Base-by-base conservation (phyloP, 352 stramenopile genomes). In the Pythium phragmitis region DNA sequence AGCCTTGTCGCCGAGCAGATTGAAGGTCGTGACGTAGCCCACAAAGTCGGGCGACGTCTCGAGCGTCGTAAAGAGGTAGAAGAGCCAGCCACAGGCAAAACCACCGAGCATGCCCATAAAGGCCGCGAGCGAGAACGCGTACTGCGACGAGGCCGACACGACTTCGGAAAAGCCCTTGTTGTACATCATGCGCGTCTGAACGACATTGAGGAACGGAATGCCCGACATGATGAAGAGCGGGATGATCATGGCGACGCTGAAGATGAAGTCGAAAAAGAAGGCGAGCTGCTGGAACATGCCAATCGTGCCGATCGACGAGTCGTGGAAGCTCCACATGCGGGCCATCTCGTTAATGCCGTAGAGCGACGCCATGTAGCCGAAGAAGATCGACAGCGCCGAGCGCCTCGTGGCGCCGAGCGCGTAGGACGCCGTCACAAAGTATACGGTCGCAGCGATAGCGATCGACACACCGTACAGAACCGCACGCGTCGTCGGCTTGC, bases 101-200 rank as follows among this genome's bases (percentile, higher is more conserved):
- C 86, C 86, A 8, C 82, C 82, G 19, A 92, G 58, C 17, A 88
- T 69, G 3, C 86, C 86, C 69, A 93, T 89, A 62, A 91, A 88
- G 13, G 85, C 79, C 21, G 85, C 84, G 3, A 95, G 72, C 17
- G 82, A 92, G 60, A 95, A 91, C 21, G 86, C 86, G 61, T 95
- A 92, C 73, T 95, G 86, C 30, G 85, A 92, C 41, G 86, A 93
- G 6, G 85, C 86, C 43, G 86, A 95, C 19, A 95, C 76, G 17
- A 92, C 86, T 52, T 93, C 79, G 2, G 84, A 92, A 58, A 95
- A 95, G 39, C 84, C 84, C 75, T 95, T 88, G 70, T 95, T 95
- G 81, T 93, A 95, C 86, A 95, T 95, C 86, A 95, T 95, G 63
- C 86, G 85, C 53, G 86, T 93, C 70, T 95, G 86, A 36, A 95